Evolutionary conservation across 352 stramenopile species (phyloP).

Genomic region (Peronospora tabacina): DNA sequence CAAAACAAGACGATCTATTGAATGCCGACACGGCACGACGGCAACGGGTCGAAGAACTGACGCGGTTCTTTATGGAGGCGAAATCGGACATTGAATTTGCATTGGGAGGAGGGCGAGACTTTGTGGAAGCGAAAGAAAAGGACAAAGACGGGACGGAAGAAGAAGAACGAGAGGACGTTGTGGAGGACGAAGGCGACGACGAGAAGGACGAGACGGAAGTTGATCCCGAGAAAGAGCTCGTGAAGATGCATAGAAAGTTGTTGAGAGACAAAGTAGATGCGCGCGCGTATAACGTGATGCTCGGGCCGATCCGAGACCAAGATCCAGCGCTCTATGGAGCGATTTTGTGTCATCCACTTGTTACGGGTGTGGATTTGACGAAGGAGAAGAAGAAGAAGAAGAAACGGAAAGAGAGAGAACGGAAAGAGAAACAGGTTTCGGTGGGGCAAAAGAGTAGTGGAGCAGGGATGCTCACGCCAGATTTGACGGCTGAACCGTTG

Average conservation of each 20-base stretch:
- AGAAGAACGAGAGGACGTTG: constrained; percentile 44
- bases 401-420: constrained; percentile 74
- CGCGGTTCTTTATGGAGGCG: constrained; percentile 85
- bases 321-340: constrained; percentile 78
- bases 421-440: constrained; percentile 58
- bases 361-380: constrained; percentile 68
- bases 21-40: constrained; percentile 65
- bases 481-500: constrained; percentile 55
- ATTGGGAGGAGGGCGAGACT: constrained; percentile 56
- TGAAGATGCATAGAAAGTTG: constrained; percentile 44
- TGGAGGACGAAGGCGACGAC: constrained; percentile 50
- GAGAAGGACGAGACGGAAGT: constrained; percentile 30
- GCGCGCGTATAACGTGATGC: constrained; percentile 71
- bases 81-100: constrained; percentile 88
- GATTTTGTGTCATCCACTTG: constrained; percentile 75
- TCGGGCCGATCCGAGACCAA: constrained; percentile 66
- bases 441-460: constrained; percentile 21
- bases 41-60: constrained; percentile 82
- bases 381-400: constrained; percentile 84
- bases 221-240: constrained; percentile 43
- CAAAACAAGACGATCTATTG: constrained; percentile 60
- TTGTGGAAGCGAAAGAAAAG: constrained; percentile 60
- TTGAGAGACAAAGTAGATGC: constrained; percentile 65
- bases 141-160: constrained; percentile 58
- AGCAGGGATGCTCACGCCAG: constrained; percentile 58